These are phyloP conservation scores for Yarrowia sp. DNA, from an alignment of 805 yeast genomes.

Conservation along the genomic window DNA sequence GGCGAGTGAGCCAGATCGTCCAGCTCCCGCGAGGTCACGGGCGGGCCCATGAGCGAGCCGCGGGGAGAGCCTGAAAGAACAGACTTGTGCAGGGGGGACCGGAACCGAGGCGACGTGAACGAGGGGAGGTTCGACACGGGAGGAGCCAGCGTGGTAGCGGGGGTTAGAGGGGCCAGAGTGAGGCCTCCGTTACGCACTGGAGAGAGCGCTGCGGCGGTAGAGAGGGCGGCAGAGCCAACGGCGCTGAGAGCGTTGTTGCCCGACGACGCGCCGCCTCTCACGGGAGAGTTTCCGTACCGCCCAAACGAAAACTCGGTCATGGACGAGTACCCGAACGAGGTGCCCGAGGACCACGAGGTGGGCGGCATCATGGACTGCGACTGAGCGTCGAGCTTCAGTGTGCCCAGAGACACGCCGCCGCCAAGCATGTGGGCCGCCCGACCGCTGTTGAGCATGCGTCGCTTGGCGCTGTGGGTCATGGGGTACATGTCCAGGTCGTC, in stretches of 20 bases:
- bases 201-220: slow-evolving; percentile 20
- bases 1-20: slow-evolving; percentile 23
- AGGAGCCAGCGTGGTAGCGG: slow-evolving; percentile 36
- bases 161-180: slow-evolving; percentile 41
- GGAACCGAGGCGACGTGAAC: slow-evolving; percentile 28
- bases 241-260: slow-evolving; percentile 24
- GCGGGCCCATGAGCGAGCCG: slow-evolving; percentile 22
- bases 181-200: slow-evolving; percentile 39
- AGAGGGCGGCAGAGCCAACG: slow-evolving; percentile 23
- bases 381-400: slow-evolving; percentile 20
- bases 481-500: slow-evolving; percentile 36
- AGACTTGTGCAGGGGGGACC: slow-evolving; percentile 32
- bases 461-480: slow-evolving; percentile 33
- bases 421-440: slow-evolving; percentile 29
- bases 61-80: slow-evolving; percentile 28
- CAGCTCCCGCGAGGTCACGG: slow-evolving; percentile 21
- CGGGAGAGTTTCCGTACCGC: slow-evolving; percentile 31
- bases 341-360: slow-evolving; percentile 19
- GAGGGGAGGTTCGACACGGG: slow-evolving; percentile 26
- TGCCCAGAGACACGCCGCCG: slow-evolving; percentile 24
- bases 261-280: slow-evolving; percentile 6
- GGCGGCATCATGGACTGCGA: slow-evolving; percentile 33
- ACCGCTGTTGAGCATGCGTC: slow-evolving; percentile 35
- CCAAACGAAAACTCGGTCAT: slow-evolving; percentile 34
- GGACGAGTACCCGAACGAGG: slow-evolving; percentile 37